Conservation (phyloP, 2,329 filamentous ascomycete species). For the Cercospora sp. region DNA sequence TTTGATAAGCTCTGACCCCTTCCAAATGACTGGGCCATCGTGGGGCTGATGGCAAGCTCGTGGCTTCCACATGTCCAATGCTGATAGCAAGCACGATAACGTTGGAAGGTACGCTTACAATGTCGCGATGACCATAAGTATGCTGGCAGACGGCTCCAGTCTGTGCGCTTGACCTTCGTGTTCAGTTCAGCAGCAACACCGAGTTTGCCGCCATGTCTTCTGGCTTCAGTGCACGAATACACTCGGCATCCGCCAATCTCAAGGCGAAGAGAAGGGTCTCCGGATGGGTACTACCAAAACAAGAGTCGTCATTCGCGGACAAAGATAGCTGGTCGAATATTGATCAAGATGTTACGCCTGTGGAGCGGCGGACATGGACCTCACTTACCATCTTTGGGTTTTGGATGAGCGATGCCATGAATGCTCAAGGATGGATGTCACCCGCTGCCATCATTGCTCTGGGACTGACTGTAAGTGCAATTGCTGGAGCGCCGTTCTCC, state of each 20-base stretch:
- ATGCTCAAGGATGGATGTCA: conserved; percentile 50
- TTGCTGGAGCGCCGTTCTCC: neutral
- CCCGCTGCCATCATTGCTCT: conserved; percentile 51
- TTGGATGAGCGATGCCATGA: conserved; percentile 51
- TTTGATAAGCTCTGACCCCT: conserved; percentile 16
- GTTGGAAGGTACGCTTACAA: conserved; percentile 1
- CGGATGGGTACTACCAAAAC: conserved; percentile 47
- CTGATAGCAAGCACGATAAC: conserved; percentile 5
- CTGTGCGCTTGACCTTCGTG: neutral
- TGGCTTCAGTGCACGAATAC: conserved; percentile 34
- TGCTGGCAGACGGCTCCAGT: neutral
- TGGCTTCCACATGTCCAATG: conserved; percentile 13
- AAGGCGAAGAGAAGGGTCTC: conserved; percentile 41
- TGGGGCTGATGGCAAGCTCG: conserved; percentile 13
- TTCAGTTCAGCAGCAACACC: neutral
- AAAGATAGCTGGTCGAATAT: conserved; percentile 47
- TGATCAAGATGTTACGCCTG: conserved; percentile 49
- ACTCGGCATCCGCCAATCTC: conserved; percentile 37
- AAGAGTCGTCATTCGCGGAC: conserved; percentile 46
- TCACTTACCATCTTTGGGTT: conserved; percentile 47
- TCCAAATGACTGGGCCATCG: neutral
- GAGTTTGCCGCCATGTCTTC: conserved; percentile 20
- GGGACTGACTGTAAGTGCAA: conserved; percentile 40
- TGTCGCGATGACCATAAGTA: conserved; percentile 13
- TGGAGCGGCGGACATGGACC: conserved; percentile 50